phyloP scores from a whole-genome alignment of 306 rosid species.

The Betula pendula region DNA sequence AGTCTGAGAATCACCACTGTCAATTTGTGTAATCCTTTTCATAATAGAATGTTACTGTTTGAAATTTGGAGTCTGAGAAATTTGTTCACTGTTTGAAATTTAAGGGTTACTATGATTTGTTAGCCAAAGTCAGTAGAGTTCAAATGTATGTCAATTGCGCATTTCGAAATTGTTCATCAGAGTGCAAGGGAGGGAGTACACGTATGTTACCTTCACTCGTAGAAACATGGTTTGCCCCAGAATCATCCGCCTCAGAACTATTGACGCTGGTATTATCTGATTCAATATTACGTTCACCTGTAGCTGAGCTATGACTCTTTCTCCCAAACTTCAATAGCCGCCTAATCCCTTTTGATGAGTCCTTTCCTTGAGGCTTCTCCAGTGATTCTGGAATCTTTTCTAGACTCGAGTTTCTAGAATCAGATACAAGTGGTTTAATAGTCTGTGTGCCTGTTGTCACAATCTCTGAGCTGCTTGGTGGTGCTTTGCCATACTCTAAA shows the following conservation, averaged over 20 bases:
- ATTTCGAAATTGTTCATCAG: neutral
- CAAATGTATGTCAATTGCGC: neutral
- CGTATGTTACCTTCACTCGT: constrained; percentile 68
- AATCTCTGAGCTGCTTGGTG: constrained; percentile 47
- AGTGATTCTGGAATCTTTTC: constrained; percentile 83
- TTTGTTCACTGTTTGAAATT: neutral
- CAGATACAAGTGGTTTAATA: constrained; percentile 54
- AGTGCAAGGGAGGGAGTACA: neutral
- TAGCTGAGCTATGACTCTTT: constrained; percentile 71
- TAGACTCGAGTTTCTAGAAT: constrained; percentile 56
- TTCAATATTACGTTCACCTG: constrained; percentile 53
- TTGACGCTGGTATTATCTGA: constrained; percentile 53
- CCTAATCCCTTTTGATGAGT: constrained; percentile 75
- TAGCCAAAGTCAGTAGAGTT: neutral
- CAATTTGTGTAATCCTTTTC: neutral
- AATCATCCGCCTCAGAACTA: constrained; percentile 65
- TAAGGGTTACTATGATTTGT: neutral
- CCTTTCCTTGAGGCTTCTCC: constrained; percentile 77
- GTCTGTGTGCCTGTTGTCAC: constrained; percentile 44
- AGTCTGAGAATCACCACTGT: neutral
- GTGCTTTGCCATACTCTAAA: constrained; percentile 64
- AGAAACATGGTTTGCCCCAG: constrained; percentile 43
- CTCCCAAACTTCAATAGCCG: constrained; percentile 80
- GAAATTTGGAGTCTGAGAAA: neutral
- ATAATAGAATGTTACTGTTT: neutral